Conservation (phyloP, 108 stramenopile genomes). For the Pelagomonas calceolata region DNA sequence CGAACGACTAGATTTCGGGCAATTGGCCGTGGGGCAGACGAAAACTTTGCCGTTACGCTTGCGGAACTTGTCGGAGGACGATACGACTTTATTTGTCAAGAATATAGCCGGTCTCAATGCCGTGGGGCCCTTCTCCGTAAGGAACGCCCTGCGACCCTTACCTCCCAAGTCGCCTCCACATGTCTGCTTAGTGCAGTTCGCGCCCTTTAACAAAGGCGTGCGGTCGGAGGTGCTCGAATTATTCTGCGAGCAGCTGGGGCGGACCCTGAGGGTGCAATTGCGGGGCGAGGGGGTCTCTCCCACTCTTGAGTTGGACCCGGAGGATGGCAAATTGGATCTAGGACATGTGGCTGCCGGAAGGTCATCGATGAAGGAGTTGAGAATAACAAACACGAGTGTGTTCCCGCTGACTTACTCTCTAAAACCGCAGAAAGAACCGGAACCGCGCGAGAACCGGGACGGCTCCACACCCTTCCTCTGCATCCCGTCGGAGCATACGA, state of each 20-base stretch:
- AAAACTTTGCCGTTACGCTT: constrained; percentile 14
- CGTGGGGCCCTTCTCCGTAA: constrained; percentile 25
- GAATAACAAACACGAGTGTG: constrained; percentile 25
- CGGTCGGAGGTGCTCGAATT: constrained; percentile 25
- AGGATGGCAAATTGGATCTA: constrained; percentile 18
- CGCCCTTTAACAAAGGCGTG: constrained; percentile 18
- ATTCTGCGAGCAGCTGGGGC: constrained; percentile 15
- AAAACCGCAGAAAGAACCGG: constrained; percentile 2
- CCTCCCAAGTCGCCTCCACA: constrained; percentile 11
- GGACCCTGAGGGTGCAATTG: constrained; percentile 17
- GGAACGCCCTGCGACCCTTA: constrained; percentile 33
- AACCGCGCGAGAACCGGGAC: constrained; percentile 15
- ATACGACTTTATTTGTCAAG: constrained; percentile 9
- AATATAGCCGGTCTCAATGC: constrained; percentile 16
- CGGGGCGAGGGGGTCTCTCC: constrained; percentile 39
- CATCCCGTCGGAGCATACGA: constrained; percentile 14
- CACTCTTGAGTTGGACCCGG: constrained; percentile 15
- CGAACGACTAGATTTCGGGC: constrained; percentile 19
- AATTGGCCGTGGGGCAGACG: constrained; percentile 29
- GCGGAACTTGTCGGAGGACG: constrained; percentile 18
- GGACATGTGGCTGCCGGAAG: constrained; percentile 25
- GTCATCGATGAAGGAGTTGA: constrained; percentile 7
- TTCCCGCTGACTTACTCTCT: constrained; percentile 27
- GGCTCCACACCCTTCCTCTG: constrained; percentile 15
- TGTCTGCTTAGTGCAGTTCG: constrained; percentile 19